Conservation (phyloP, 1,139 yeast genomes). For the Geotrichum phurueaensis region DNA sequence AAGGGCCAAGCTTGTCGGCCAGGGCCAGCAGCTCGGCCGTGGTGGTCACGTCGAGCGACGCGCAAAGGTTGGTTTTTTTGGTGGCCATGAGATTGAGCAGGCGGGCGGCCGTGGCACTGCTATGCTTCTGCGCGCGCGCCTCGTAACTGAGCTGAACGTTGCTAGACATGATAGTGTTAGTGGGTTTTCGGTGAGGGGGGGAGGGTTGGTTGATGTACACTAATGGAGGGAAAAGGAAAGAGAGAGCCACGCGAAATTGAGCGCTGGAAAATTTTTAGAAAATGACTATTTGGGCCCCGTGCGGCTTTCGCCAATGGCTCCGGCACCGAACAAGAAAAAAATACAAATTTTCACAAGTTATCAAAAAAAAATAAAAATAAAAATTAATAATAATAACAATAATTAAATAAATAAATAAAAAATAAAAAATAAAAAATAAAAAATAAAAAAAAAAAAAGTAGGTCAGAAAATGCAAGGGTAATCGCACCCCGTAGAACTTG, state of each 20-base stretch:
- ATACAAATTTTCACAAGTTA: background rate
- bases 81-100: constrained; percentile 68
- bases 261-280: background rate
- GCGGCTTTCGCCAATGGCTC: background rate
- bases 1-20: constrained; percentile 81
- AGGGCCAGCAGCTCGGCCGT: constrained; percentile 67
- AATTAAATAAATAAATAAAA: no score
- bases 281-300: background rate
- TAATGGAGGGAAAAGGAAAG: background rate
- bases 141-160: constrained; percentile 44
- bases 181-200: background rate
- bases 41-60: constrained; percentile 85
- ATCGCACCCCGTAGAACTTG: no score
- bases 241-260: background rate
- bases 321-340: background rate
- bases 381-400: no score
- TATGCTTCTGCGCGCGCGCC: constrained; percentile 63
- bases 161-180: background rate
- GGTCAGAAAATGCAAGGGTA: background rate
- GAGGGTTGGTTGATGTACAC: background rate
- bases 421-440: no score
- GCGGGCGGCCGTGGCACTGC: constrained; percentile 73
- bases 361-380: background rate
- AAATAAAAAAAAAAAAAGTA: no score
- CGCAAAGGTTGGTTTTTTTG: constrained; percentile 86